Base-by-base conservation (phyloP, 2,329 filamentous ascomycete species). In the Alternaria tenuissima region DNA sequence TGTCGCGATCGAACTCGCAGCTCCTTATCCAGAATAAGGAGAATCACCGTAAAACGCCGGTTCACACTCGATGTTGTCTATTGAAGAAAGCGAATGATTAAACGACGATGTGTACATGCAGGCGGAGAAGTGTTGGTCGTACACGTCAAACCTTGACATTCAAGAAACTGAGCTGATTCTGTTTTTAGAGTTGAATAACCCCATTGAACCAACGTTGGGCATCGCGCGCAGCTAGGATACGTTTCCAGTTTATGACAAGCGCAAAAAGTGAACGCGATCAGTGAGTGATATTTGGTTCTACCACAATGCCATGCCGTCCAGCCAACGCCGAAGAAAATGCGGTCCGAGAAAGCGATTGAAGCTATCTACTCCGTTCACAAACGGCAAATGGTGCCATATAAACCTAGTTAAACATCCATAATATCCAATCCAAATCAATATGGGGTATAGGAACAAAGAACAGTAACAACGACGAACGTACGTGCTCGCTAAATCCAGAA, bases 371-470 rank as follows among this genome's bases (percentile, higher is more conserved):
- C n/a, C 39, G 14, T 36, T 11, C 26, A 7, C 30, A 34, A 26
- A 18, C 30, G 16, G 16, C n/a, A 18, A 12, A 49, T 34, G 32
- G 16, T 49, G 46, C 46, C 46, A 38, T 20, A 49, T 16, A 49
- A 49, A 24, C 46, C 39, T 22, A 24, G 46, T 38, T 38, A 38
- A 12, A 24, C 14, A 55, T 41, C 38, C 38, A 41, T 22, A 52
- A 41, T n/a, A 57, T 57, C 55, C 49, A 47, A 46, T 57, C 52
- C 48, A 57, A 56, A 57, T 47, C 55, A 30, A 54, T 41, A 52
- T 44, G 55, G 55, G 55, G 55, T 57, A 57, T 57, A 57, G 48
- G 55, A 54, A 54, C 55, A 52, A 52, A 14, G 43, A 52, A 53
- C 18, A 41, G 52, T 32, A 48, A 56, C 46, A 44, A 51, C 38